phyloP scores from a whole-genome alignment of 495 filamentous ascomycete species.

The Niebla homalea region DNA sequence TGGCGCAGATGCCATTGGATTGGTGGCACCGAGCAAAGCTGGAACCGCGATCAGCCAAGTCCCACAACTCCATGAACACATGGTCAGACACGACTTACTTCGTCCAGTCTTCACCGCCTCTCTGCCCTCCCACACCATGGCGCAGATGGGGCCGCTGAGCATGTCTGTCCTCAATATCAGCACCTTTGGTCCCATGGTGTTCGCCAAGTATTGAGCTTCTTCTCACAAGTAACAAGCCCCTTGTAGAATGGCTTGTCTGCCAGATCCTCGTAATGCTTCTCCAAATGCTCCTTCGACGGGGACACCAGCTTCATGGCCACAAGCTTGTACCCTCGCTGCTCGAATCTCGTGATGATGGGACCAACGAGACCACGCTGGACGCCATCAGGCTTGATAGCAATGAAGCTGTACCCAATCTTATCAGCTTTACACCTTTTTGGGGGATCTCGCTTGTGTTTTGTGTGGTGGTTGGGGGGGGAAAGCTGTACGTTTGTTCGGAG shows the following conservation, averaged over 20 bases:
- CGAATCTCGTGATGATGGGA: conserved; percentile 93
- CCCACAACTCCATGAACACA: background rate
- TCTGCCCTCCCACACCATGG: conserved; percentile 98
- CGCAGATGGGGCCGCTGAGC: conserved; percentile 88
- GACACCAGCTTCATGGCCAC: conserved; percentile 87
- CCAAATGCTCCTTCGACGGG: conserved; percentile 82
- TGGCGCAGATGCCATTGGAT: conserved; percentile 82
- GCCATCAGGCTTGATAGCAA: conserved; percentile 98
- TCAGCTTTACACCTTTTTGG: conserved; percentile 3
- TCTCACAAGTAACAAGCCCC: conserved; percentile 72
- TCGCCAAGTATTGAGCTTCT: background rate
- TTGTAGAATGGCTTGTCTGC: conserved; percentile 90
- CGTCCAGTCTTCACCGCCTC: conserved; percentile 98
- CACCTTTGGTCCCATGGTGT: background rate
- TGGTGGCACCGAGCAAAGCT: conserved; percentile 93
- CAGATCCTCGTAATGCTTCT: conserved; percentile 94
- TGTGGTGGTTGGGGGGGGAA: conserved; percentile 13
- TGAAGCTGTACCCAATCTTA: conserved; percentile 66
- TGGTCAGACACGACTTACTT: conserved; percentile 30
- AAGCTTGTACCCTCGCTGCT: conserved; percentile 97
- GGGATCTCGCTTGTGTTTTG: background rate
- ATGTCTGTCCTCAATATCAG: conserved; percentile 52
- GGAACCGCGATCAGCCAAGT: conserved; percentile 11
- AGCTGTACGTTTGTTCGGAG: conserved; percentile 80
- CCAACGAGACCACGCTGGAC: conserved; percentile 98